A percentile compares a stretch with the other conserved stretches of the same genome.
These are phyloP conservation scores for Populus pruinosa DNA, from an alignment of 345 rosid genomes.

Conservation along the genomic window DNA sequence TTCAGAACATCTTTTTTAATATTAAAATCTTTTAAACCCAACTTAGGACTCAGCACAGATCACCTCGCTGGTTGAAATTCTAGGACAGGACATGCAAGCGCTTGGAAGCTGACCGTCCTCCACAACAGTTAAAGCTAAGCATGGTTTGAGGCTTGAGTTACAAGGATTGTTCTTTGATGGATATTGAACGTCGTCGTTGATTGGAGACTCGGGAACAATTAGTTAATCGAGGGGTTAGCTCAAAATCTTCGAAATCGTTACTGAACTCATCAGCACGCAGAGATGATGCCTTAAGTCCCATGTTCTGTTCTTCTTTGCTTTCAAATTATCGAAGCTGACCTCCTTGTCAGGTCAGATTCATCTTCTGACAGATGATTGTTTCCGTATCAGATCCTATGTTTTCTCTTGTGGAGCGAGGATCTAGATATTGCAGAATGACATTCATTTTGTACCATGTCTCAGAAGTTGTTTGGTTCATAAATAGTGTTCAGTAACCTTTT, in stretches of 20 bases:
- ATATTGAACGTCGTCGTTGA: conserved; percentile 49
- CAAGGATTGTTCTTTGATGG: not conserved
- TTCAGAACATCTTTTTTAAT: too few relatives aligned
- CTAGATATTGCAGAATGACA: conserved; percentile 16
- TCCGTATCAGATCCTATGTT: conserved; percentile 20
- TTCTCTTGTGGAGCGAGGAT: conserved; percentile 18
- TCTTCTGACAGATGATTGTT: conserved; percentile 21
- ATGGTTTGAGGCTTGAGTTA: not conserved
- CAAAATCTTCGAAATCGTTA: conserved; percentile 36
- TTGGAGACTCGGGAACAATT: conserved; percentile 92
- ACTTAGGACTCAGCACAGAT: too few relatives aligned
- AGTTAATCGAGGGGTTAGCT: conserved; percentile 79
- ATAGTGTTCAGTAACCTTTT: not conserved
- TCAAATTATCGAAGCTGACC: too few relatives aligned
- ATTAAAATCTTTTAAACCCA: too few relatives aligned
- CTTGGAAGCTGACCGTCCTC: too few relatives aligned
- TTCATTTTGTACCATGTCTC: conserved; percentile 20
- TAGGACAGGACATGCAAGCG: too few relatives aligned
- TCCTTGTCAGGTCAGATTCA: not conserved
- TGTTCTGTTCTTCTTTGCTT: too few relatives aligned
- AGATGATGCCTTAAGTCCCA: conserved; percentile 24
- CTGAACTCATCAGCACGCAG: conserved; percentile 30
- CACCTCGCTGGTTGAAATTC: too few relatives aligned
- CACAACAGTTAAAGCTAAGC: not conserved
- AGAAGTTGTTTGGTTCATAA: conserved; percentile 16